Evolutionary conservation across 495 filamentous ascomycete species (phyloP), one percentile per base, ranked within the genome.

Genomic region (Polyplosphaeria fusca): DNA sequence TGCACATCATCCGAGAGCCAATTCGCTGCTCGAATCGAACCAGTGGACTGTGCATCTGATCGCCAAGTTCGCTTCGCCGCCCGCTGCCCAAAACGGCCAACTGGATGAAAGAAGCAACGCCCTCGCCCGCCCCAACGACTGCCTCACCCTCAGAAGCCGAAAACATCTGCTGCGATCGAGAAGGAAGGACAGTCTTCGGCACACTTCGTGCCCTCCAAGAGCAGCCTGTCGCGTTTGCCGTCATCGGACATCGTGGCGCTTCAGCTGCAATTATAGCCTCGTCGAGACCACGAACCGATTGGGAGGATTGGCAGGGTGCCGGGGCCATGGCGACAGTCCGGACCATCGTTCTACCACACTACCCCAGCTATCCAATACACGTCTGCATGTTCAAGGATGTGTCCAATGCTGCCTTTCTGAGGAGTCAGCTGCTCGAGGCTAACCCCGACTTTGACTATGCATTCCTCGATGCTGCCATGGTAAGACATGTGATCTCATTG

Each of bases 361-460:
- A 89, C 19, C 85, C 75, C 4, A 70, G 77, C 4, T 73, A 90
- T 63, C 77, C 80, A 1, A 75, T 95, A 14, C 82, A 92, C 67
- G 70, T 87, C 28, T 83, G 80, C 26, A 71, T 94, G 13, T 96
- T 89, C 73, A 79, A 77, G 9, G 76, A 89, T 67, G 80, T 97
- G 32, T 67, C 79, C 58, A 97, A 97, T 69, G 78, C 86, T 5
- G 69, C 78, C 1, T 89, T 85, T 67, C 75, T 98, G 20, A 85
- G 87, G 5, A 72, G 85, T 55, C 91, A 96, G 71, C 79, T 97
- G 14, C 73, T 96, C 5, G 79, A 82, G 2, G 86, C 87, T 9
- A 95, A 96, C 60, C 60, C 78, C 22, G 85, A 86, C 12, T 97
- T 88, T 64, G 88, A 96, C 70, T 96, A 96, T 75, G 92, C 92